phyloP scores from a whole-genome alignment of 805 yeast genomes.

The Kodamaea restingae region DNA sequence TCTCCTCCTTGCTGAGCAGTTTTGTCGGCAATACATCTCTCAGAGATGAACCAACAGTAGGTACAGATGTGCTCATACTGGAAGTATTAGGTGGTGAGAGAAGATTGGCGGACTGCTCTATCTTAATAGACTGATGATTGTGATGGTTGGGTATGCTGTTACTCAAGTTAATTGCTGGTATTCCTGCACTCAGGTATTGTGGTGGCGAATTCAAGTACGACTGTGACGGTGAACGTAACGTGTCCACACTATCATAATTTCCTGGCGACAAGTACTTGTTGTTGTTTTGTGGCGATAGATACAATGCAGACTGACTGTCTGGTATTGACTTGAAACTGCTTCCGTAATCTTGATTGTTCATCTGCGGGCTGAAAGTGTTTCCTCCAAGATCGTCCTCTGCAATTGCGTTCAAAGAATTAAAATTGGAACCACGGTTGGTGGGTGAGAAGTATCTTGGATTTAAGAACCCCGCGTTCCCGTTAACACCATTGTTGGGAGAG shows the following conservation, averaged over 20 bases:
- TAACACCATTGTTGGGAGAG: constrained; percentile 23
- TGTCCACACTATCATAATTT: constrained; percentile 28
- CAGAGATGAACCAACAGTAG: constrained; percentile 11
- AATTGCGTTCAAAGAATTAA: constrained; percentile 28
- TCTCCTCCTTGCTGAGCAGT: constrained; percentile 58
- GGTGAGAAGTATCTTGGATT: constrained; percentile 43
- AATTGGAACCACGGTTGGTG: constrained; percentile 19
- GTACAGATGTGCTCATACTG: constrained; percentile 31
- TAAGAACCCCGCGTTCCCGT: constrained; percentile 17
- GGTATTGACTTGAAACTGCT: constrained; percentile 11
- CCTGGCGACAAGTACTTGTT: constrained; percentile 31
- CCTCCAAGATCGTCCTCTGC: constrained; percentile 23
- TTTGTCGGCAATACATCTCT: constrained; percentile 25
- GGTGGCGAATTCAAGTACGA: constrained; percentile 40
- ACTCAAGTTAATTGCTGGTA: constrained; percentile 16
- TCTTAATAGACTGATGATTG: constrained; percentile 3
- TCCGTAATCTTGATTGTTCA: constrained; percentile 12
- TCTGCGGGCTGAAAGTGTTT: constrained; percentile 27
- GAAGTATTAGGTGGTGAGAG: constrained; percentile 24
- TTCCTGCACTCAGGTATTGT: constrained; percentile 14
- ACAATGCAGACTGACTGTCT: constrained; percentile 25
- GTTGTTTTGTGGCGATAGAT: constrained; percentile 33
- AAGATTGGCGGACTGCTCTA: constrained; percentile 10
- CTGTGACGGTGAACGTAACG: constrained; percentile 32
- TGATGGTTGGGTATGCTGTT: constrained; percentile 22